These are phyloP conservation scores for Spergularia marina DNA, from an alignment of 148 eudicot genomes.

Conservation along the genomic window DNA sequence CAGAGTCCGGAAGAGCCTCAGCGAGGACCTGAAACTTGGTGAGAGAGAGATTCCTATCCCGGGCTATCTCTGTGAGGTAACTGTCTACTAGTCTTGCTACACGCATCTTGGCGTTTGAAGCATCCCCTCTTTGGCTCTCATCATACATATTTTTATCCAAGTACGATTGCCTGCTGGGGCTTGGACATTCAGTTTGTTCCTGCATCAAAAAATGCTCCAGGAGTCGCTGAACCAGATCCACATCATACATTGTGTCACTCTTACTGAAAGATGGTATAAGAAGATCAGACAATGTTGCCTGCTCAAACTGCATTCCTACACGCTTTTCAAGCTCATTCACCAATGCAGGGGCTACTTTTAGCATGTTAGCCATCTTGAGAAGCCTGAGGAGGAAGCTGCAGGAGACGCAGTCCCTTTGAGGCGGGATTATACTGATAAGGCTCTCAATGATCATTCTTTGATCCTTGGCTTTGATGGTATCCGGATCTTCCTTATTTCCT, in stretches of 20 bases:
- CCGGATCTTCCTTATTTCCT: slow-evolving; percentile 42
- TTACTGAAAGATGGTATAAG: slow-evolving; percentile 66
- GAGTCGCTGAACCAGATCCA: slow-evolving; percentile 88
- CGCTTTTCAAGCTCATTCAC: slow-evolving; percentile 92
- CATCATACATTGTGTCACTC: slow-evolving; percentile 71
- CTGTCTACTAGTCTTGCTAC: slow-evolving; percentile 96
- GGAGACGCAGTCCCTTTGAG: slow-evolving; percentile 75
- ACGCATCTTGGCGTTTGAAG: slow-evolving; percentile 64
- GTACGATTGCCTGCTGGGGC: slow-evolving; percentile 51
- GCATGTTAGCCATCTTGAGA: slow-evolving; percentile 77
- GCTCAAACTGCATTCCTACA: slow-evolving; percentile 97
- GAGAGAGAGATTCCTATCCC: slow-evolving; percentile 69
- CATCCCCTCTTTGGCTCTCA: slow-evolving; percentile 35
- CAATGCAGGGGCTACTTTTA: slow-evolving; percentile 89
- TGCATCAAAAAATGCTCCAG: slow-evolving; percentile 93
- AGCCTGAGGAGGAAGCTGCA: slow-evolving; percentile 86
- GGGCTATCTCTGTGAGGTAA: slow-evolving; percentile 86
- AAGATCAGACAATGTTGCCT: slow-evolving; percentile 72
- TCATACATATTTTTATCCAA: slow-evolving; percentile 48
- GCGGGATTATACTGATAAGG: slow-evolving; percentile 87
- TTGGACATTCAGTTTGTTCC: slow-evolving; percentile 64
- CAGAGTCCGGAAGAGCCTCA: slow-evolving; percentile 93
- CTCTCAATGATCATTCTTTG: slow-evolving; percentile 90
- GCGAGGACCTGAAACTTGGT: slow-evolving; percentile 95
- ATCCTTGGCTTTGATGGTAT: slow-evolving; percentile 57